Conservation (phyloP, 306 rosid genomes). For the Lithocarpus polystachyus region DNA sequence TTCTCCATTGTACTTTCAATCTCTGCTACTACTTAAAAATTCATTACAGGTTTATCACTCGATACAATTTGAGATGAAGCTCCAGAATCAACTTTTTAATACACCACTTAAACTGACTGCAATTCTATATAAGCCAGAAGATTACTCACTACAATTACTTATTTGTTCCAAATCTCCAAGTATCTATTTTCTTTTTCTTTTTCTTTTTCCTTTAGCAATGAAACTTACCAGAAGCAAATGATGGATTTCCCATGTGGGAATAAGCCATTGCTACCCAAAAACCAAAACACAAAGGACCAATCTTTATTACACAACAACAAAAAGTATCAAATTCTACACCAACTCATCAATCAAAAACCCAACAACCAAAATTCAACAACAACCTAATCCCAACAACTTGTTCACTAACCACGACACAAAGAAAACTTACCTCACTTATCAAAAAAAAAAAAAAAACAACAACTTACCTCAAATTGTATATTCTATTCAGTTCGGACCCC, state of each 20-base stretch:
- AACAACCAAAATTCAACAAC: not conserved
- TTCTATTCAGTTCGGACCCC: not conserved
- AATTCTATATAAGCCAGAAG: not conserved
- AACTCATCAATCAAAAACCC: not conserved
- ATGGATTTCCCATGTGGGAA: not conserved
- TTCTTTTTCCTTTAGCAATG: not conserved
- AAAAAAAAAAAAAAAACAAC: too few relatives aligned
- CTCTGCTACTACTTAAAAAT: conserved; percentile 7
- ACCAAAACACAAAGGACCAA: not conserved
- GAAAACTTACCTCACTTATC: too few relatives aligned
- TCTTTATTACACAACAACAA: conserved; percentile 10
- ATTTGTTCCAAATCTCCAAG: not conserved
- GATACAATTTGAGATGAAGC: conserved; percentile 1
- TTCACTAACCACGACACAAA: not conserved
- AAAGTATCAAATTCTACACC: not conserved
- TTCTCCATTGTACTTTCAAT: conserved; percentile 16
- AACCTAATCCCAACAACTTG: conserved; percentile 14
- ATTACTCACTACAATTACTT: conserved; percentile 16
- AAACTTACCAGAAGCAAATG: not conserved
- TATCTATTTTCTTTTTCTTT: not conserved
- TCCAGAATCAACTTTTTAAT: conserved; percentile 2
- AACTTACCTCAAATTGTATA: conserved; percentile 18
- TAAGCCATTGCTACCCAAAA: conserved; percentile 4
- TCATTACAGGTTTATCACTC: conserved; percentile 5
- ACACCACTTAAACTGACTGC: not conserved